Evolutionary conservation across 1,139 yeast genomes (phyloP).

Genomic region (Kodamaea derodonti): DNA sequence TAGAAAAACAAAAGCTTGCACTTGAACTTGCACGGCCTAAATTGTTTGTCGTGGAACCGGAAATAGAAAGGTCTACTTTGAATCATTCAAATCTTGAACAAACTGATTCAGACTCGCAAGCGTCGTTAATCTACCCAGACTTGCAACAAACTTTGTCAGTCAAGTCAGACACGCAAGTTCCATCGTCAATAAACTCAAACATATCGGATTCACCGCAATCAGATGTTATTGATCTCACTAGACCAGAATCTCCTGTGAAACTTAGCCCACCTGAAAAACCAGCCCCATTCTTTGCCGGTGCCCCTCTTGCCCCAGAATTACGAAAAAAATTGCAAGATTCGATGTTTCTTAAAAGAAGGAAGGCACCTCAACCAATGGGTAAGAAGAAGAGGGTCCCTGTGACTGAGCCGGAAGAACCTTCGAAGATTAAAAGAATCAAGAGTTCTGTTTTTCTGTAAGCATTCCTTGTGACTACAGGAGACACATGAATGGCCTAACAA

Average conservation of each 20-base stretch:
- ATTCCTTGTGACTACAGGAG: too few relatives aligned
- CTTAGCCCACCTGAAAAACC: not conserved
- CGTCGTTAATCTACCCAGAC: not conserved
- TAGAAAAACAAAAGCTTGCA: not conserved
- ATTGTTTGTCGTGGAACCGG: not conserved
- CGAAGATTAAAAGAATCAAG: slow-evolving; percentile 20
- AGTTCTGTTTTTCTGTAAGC: slow-evolving; percentile 1
- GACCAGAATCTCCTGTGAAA: not conserved
- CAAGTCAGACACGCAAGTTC: too few relatives aligned
- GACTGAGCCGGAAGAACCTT: slow-evolving; percentile 3
- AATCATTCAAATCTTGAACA: not conserved
- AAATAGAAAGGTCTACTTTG: not conserved
- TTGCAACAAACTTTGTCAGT: too few relatives aligned
- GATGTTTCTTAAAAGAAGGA: slow-evolving; percentile 19
- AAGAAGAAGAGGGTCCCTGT: slow-evolving; percentile 8
- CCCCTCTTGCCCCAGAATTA: not conserved
- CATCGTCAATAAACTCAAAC: too few relatives aligned
- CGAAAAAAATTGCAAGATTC: slow-evolving; percentile 12
- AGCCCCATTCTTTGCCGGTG: not conserved
- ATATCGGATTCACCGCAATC: too few relatives aligned
- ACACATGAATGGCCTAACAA: too few relatives aligned
- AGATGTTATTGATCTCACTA: too few relatives aligned
- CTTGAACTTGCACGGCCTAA: not conserved
- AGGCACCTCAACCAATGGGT: slow-evolving; percentile 6
- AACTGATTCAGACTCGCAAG: not conserved